These are phyloP conservation scores for Plectosphaerella plurivora DNA, from an alignment of 2,329 filamentous ascomycete genomes.

Conservation along the genomic window DNA sequence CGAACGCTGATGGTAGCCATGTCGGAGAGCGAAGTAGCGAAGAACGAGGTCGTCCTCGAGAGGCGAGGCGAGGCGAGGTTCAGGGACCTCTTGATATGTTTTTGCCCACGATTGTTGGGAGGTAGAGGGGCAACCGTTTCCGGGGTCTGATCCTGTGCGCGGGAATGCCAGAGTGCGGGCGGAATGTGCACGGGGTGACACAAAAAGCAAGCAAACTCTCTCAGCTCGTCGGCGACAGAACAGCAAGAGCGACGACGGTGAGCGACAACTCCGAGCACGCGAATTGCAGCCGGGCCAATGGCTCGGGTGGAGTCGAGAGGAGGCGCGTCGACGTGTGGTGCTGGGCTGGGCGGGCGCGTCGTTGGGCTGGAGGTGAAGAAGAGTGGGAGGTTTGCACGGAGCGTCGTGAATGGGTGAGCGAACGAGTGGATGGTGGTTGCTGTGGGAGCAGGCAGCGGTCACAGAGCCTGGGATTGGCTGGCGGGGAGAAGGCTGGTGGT, in stretches of 20 bases:
- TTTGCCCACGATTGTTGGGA: no score
- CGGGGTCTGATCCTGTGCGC: not conserved
- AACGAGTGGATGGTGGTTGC: not conserved
- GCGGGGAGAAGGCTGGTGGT: not conserved
- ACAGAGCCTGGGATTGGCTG: not conserved
- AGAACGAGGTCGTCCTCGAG: not conserved
- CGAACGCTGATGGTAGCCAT: constrained; percentile 31
- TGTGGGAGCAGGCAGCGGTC: not conserved
- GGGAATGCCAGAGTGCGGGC: not conserved
- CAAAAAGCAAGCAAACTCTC: no score
- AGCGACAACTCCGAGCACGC: not conserved
- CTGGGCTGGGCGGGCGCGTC: not conserved
- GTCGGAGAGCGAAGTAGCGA: constrained; percentile 2
- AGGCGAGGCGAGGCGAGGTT: not conserved
- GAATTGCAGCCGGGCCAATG: not conserved
- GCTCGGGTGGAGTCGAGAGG: not conserved
- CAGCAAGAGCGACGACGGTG: not conserved
- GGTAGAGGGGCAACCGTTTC: not conserved
- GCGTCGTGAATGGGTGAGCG: not conserved
- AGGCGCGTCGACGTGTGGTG: not conserved
- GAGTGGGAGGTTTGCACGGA: no score
- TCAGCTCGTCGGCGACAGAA: not conserved
- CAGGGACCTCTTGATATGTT: not conserved
- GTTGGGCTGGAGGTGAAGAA: no score
- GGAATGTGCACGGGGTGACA: no score